These are phyloP conservation scores for Talaromyces sp. DNA, from an alignment of 2,329 filamentous ascomycete species.

Conservation along the genomic window DNA sequence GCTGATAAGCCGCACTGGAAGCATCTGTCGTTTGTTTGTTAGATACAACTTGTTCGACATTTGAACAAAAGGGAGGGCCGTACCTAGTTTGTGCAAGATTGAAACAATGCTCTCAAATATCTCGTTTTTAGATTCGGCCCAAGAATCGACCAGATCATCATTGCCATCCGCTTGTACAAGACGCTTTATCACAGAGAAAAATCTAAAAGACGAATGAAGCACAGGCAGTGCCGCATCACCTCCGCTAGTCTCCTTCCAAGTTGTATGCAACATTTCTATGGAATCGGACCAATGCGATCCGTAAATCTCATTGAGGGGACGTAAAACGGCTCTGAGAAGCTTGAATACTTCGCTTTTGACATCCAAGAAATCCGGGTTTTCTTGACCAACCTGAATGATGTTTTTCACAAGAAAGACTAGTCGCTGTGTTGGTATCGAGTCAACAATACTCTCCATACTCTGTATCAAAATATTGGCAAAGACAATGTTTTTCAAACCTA, in stretches of 20 bases:
- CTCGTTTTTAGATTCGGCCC: slow-evolving; percentile 55
- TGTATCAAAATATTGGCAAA: slow-evolving; percentile 53
- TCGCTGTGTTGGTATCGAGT: slow-evolving; percentile 55
- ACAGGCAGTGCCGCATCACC: slow-evolving; percentile 56
- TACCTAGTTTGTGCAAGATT: slow-evolving; percentile 37
- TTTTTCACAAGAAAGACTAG: slow-evolving; percentile 79
- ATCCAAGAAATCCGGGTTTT: slow-evolving; percentile 46
- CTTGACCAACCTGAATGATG: slow-evolving; percentile 66
- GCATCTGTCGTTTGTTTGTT: slow-evolving; percentile 30
- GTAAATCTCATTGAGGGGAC: slow-evolving; percentile 74
- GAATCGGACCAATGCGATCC: slow-evolving; percentile 77
- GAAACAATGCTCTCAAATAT: slow-evolving; percentile 55
- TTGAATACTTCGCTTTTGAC: slow-evolving; percentile 38
- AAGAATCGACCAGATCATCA: slow-evolving; percentile 76
- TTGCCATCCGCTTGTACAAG: slow-evolving; percentile 64
- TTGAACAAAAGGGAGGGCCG: slow-evolving; percentile 13
- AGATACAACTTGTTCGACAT: neutral
- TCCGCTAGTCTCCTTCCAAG: slow-evolving; percentile 51
- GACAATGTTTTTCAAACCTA: slow-evolving; percentile 47
- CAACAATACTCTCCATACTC: slow-evolving; percentile 44
- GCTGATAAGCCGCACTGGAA: slow-evolving; percentile 55
- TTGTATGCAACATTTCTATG: slow-evolving; percentile 54
- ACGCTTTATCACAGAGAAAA: slow-evolving; percentile 60
- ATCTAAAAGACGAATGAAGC: slow-evolving; percentile 67
- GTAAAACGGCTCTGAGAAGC: slow-evolving; percentile 56